Evolutionary conservation across 129 eudicot species (phyloP), one percentile per base, ranked within the genome.

Genomic region (Flaveria linearis): DNA sequence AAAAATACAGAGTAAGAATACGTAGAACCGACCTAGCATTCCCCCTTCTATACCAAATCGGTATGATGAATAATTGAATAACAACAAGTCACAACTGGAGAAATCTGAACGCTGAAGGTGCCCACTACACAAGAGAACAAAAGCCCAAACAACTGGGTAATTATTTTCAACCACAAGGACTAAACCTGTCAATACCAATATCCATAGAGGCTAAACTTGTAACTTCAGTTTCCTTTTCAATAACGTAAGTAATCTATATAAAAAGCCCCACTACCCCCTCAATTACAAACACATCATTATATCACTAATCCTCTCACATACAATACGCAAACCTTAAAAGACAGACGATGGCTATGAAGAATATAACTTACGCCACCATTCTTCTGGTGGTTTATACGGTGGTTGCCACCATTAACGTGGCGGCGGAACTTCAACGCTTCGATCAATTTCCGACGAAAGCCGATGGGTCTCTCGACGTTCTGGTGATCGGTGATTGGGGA

Each of bases 401-500:
- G 70, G 68, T 51, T 72, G 70, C 23, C 20, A 39, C 62, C 75
- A 43, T 45, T n/a, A 17, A 53, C 69, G 83, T 73, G 75, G 82
- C 16, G 65, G 90, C 86, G 4, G 83, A 87, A 82, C 86, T 90
- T 23, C 83, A 77, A 53, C 77, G 74, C 4, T 63, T 87, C 10
- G 80, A 80, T 13, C 97, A 89, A 41, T 65, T 11, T 66, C 82
- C 86, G 2, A 28, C 51, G 0, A 85, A 82, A 56, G 45, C 61
- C 5, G 88, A 87, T 68, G 87, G 85, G 30, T 85, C 90, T 5
- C 83, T 91, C 2, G 77, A 83, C 62, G 50, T 89, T 51, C 50
- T 91, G 83, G 97, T 91, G 76, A 20, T 91, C 39, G 97, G 97
- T 74, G 97, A 91, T 55, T 91, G 97, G 97, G 97, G 97, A 65